These are phyloP conservation scores for Cucurbita argyrosperma DNA, from an alignment of 306 rosid genomes.

Conservation along the genomic window DNA sequence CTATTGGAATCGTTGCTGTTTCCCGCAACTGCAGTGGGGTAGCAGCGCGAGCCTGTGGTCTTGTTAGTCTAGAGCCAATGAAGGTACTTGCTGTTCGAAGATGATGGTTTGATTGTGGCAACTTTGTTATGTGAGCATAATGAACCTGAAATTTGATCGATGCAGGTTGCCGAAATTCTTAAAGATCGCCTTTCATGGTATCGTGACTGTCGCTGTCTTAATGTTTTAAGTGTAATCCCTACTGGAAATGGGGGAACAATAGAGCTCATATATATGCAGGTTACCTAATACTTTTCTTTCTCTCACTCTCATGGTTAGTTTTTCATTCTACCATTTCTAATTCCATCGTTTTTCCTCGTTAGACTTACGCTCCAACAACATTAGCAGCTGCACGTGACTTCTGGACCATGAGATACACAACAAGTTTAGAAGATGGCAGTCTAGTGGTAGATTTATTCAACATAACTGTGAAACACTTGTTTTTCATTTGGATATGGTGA, in stretches of 20 bases:
- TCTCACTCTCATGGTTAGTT: not conserved
- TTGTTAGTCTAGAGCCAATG: constrained; percentile 93
- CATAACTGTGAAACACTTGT: not conserved
- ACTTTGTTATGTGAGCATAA: not conserved
- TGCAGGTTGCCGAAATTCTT: constrained; percentile 81
- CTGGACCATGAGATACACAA: constrained; percentile 82
- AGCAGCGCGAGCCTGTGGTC: constrained; percentile 99
- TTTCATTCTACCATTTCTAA: not conserved
- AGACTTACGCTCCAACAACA: constrained; percentile 95
- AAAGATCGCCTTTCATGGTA: constrained; percentile 90
- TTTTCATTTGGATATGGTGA: not conserved
- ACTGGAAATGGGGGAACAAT: constrained; percentile 79
- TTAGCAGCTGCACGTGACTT: constrained; percentile 96
- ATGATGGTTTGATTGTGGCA: not conserved
- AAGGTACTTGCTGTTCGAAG: constrained; percentile 32
- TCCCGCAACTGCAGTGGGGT: constrained; percentile 94
- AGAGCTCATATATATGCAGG: constrained; percentile 96
- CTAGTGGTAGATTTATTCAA: constrained; percentile 53
- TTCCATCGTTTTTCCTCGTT: not conserved
- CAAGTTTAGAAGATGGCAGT: constrained; percentile 90
- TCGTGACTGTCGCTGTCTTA: constrained; percentile 81
- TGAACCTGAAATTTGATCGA: not conserved
- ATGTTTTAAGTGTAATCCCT: constrained; percentile 67
- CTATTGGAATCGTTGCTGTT: constrained; percentile 97
- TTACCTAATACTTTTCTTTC: not conserved